Base-by-base conservation (phyloP, 1,284 basidiomycete genomes). In the Apiotrichum siamense region DNA sequence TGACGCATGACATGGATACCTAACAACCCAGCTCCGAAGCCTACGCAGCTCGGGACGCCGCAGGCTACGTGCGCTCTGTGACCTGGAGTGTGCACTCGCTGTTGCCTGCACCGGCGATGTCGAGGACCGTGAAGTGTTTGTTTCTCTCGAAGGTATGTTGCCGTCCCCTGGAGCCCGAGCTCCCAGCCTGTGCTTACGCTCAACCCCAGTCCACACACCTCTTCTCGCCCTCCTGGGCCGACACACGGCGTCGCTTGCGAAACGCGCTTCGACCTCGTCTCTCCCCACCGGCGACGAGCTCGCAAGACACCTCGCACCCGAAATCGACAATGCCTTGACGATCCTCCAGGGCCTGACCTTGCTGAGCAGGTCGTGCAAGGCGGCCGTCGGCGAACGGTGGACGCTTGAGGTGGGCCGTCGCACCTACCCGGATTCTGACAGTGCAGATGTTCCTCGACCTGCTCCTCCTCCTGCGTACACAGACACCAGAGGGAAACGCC, bases 311-410 rank as follows among this genome's bases (percentile, higher is more conserved):
- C 59, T 71, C 2, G 44, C 60, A 13, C 63, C 62, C 4, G 70
- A 73, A 51, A 46, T 73, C 26, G 55, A 54, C 24, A 24, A 46
- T 4, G 75, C 81, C 0, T 75, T 91, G 10, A 81, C 79, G 0
- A 75, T 91, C 20, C 75, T 92, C 7, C 89, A 93, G 72, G 89
- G 90, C 3, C 76, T 89, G n/a, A 79, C 79, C 10, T 76, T 93
- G 29, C 79, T 84, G 23, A 88, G 90, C 66, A 62, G 73, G 12
- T 61, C 78, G 1, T 87, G 82, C 57, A 92, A 92, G 66, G 66
- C 67, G 1, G 86, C 79, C 49, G 77, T 89, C 15, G 84, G 85
- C 9, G 79, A 87, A 37, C 79, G 77, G 50, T 81, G 82, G 67
- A 75, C 82, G 17, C 72, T 90, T 21, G 85, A 91, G 78, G 89